phyloP scores from a whole-genome alignment of 176 grass and related monocot genomes.

The Typha latifolia region DNA sequence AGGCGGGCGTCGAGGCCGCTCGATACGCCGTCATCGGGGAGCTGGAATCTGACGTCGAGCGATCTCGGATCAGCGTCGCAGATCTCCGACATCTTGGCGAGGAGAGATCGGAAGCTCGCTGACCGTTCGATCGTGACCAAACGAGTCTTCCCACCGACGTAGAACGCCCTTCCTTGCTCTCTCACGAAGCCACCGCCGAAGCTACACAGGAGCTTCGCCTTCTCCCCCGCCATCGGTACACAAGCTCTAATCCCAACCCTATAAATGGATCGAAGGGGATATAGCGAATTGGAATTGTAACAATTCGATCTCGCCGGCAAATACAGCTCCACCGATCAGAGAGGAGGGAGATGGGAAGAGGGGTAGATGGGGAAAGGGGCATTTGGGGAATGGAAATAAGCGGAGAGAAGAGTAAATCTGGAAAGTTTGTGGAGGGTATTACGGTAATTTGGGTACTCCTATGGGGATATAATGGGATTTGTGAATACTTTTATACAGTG shows the following conservation, averaged over 20 bases:
- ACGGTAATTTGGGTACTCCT: not conserved
- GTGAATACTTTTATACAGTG: not conserved
- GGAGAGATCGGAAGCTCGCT: slow-evolving; percentile 4
- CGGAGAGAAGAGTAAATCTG: not conserved
- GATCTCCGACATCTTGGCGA: slow-evolving; percentile 14
- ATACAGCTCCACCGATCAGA: not conserved
- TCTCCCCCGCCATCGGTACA: not conserved
- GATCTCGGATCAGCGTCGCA: slow-evolving; percentile 6
- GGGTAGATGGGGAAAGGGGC: slow-evolving; percentile 1
- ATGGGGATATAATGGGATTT: not conserved
- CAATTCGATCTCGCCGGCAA: not conserved
- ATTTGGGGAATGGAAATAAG: not conserved
- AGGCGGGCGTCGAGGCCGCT: slow-evolving; percentile 6
- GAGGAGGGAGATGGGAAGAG: too few species aligned
- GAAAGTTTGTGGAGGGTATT: not conserved
- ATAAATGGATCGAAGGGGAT: not conserved
- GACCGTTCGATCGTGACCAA: slow-evolving; percentile 15
- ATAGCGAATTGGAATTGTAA: not conserved
- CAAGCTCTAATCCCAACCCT: not conserved
- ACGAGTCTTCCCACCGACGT: slow-evolving; percentile 12
- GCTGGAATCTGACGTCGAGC: slow-evolving; percentile 5
- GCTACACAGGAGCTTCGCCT: slow-evolving; percentile 21
- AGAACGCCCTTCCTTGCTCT: slow-evolving; percentile 6
- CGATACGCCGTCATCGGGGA: not conserved
- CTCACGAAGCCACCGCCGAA: slow-evolving; percentile 13